These are phyloP conservation scores for Botrytis aclada DNA, from an alignment of 2,329 filamentous ascomycete species.

Conservation along the genomic window DNA sequence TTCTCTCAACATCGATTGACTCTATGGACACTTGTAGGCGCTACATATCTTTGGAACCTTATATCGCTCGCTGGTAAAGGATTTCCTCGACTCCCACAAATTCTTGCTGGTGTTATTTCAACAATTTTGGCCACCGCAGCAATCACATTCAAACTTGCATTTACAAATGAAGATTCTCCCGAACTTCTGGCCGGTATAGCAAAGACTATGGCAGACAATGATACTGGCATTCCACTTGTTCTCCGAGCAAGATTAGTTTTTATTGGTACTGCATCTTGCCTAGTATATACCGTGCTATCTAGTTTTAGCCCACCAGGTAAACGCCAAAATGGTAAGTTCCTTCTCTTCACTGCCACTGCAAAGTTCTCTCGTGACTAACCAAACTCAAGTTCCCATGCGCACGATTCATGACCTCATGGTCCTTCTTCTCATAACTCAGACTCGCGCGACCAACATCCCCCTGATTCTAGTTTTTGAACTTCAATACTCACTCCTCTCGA, in stretches of 20 bases:
- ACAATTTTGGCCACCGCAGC: constrained; percentile 52
- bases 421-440: constrained; percentile 82
- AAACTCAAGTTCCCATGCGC: constrained; percentile 30
- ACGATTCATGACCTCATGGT: constrained; percentile 68
- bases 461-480: constrained; percentile 74
- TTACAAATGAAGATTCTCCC: constrained; percentile 82
- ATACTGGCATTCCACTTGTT: constrained; percentile 32
- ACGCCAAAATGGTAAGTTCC: constrained; percentile 28
- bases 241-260: constrained; percentile 47
- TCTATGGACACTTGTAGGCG: constrained; percentile 71
- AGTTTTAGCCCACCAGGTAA: constrained; percentile 38
- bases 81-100: constrained; percentile 34
- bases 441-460: constrained; percentile 78
- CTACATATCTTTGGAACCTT: constrained; percentile 60
- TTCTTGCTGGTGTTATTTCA: constrained; percentile 36
- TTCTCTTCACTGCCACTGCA: neutral
- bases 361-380: constrained; percentile 7
- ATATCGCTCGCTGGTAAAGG: constrained; percentile 29
- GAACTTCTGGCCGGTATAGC: constrained; percentile 61
- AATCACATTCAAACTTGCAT: constrained; percentile 83
- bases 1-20: constrained; percentile 60
- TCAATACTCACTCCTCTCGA: constrained; percentile 52
- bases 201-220: constrained; percentile 31
- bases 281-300: constrained; percentile 43
- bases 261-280: constrained; percentile 41